Percentiles rank a stretch among this genome's conserved stretches.
These are phyloP conservation scores for Babesia bigemina DNA, from an alignment of 169 alveolate genomes.

Conservation along the genomic window DNA sequence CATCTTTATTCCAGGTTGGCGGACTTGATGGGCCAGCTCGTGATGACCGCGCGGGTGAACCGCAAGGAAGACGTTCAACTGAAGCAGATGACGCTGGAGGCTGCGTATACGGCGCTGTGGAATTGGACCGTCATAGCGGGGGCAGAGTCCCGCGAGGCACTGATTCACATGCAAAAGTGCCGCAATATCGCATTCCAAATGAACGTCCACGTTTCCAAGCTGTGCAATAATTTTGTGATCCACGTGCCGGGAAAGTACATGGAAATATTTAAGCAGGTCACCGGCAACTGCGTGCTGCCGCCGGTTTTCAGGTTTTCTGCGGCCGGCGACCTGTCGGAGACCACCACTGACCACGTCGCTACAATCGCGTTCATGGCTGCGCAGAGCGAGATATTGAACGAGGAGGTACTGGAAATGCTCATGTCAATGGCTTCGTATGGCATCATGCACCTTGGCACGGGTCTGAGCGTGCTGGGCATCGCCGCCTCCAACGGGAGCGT, in stretches of 20 bases:
- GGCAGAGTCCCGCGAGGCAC: slow-evolving; percentile 61
- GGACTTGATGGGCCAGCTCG: slow-evolving; percentile 74
- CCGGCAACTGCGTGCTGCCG: slow-evolving; percentile 68
- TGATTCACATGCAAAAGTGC: slow-evolving; percentile 68
- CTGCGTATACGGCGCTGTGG: slow-evolving; percentile 75
- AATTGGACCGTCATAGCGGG: slow-evolving; percentile 79
- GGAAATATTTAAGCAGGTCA: slow-evolving; percentile 56
- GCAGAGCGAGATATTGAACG: slow-evolving; percentile 33
- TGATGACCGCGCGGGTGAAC: slow-evolving; percentile 42
- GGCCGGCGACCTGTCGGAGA: slow-evolving; percentile 8
- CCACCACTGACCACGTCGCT: slow-evolving; percentile 34
- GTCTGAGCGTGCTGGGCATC: slow-evolving; percentile 67
- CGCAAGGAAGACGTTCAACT: slow-evolving; percentile 44
- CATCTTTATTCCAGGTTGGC: slow-evolving; percentile 80
- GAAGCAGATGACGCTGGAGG: slow-evolving; percentile 62
- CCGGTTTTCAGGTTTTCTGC: slow-evolving; percentile 30
- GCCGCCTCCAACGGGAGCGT: slow-evolving; percentile 70
- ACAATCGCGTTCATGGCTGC: slow-evolving; percentile 66
- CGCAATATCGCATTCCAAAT: slow-evolving; percentile 71
- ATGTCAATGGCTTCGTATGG: slow-evolving; percentile 56
- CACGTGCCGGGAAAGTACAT: slow-evolving; percentile 64
- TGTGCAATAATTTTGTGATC: slow-evolving; percentile 47
- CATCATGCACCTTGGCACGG: slow-evolving; percentile 72
- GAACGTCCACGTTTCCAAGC: slow-evolving; percentile 71
- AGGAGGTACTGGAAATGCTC: slow-evolving; percentile 32